Evolutionary conservation across 2,329 filamentous ascomycete species (phyloP).

Genomic region (Exophiala aquamarina): DNA sequence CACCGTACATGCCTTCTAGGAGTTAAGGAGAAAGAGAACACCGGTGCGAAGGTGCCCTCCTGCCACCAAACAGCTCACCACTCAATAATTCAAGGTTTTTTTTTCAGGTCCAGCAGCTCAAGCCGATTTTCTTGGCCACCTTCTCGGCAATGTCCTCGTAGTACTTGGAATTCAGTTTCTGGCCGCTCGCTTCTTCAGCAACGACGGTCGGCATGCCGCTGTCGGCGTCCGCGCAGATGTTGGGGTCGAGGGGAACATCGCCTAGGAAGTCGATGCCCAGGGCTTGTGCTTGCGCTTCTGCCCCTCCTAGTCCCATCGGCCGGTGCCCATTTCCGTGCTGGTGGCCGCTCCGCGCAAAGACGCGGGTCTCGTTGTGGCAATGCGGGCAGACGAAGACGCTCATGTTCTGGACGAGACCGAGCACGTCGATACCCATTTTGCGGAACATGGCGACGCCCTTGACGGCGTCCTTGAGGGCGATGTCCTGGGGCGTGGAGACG

Average conservation of each 20-base stretch:
- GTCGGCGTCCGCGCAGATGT: constrained; percentile 85
- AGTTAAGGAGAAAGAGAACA: no score
- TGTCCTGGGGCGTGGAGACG: constrained; percentile 88
- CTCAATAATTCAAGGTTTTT: no score
- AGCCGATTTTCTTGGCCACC: constrained; percentile 45
- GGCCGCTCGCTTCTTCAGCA: constrained; percentile 62
- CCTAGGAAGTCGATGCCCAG: constrained; percentile 78
- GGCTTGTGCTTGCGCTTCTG: constrained; percentile 67
- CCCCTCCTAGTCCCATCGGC: constrained; percentile 55
- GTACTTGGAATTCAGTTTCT: constrained; percentile 66
- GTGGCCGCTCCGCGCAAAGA: constrained; percentile 61
- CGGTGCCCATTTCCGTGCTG: constrained; percentile 13
- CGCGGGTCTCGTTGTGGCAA: constrained; percentile 70
- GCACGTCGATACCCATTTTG: constrained; percentile 72
- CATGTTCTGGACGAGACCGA: constrained; percentile 94
- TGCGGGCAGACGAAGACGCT: constrained; percentile 77
- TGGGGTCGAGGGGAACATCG: constrained; percentile 82
- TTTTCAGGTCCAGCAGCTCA: constrained; percentile 39
- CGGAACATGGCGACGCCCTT: constrained; percentile 92
- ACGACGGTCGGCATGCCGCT: constrained; percentile 87
- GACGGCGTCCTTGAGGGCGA: constrained; percentile 87
- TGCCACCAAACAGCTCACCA: background rate
- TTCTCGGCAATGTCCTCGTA: constrained; percentile 70
- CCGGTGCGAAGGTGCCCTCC: no score
- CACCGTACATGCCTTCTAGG: no score